These are phyloP conservation scores for Biscogniauxia marginata DNA, from an alignment of 2,329 filamentous ascomycete species.

Conservation along the genomic window DNA sequence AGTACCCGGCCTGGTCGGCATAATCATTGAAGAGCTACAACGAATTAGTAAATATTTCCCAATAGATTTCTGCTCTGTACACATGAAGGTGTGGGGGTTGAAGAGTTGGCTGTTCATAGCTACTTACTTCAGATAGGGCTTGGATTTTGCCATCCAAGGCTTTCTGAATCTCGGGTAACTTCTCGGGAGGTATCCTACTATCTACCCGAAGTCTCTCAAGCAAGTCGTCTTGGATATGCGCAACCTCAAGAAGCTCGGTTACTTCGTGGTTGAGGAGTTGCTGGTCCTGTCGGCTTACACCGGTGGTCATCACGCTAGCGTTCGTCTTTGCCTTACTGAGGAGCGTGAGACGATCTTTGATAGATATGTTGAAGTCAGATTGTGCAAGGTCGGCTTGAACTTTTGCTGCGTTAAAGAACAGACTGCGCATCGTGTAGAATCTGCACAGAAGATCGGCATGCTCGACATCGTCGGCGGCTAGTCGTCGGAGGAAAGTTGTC, in stretches of 20 bases:
- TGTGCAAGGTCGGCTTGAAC: conserved; percentile 83
- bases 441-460: conserved; percentile 91
- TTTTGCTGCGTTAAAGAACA: conserved; percentile 82
- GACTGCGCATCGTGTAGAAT: conserved; percentile 82
- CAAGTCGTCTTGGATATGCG: conserved; percentile 92
- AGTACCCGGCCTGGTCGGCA: conserved; percentile 87
- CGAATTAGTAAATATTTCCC: conserved; percentile 6
- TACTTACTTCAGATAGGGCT: conserved; percentile 70
- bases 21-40: conserved; percentile 85
- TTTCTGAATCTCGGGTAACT: conserved; percentile 61
- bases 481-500: conserved; percentile 77
- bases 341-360: conserved; percentile 85
- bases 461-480: conserved; percentile 67
- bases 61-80: background rate
- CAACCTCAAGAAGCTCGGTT: conserved; percentile 83
- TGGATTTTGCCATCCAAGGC: conserved; percentile 77
- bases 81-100: background rate
- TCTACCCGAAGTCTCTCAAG: conserved; percentile 76
- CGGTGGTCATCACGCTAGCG: conserved; percentile 77
- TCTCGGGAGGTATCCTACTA: conserved; percentile 62
- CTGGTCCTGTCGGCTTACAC: conserved; percentile 75
- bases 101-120: background rate
- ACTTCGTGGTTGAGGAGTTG: conserved; percentile 85
- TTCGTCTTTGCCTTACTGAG: conserved; percentile 90
- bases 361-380: conserved; percentile 74